Evolutionary conservation across 2,329 filamentous ascomycete species (phyloP).

Genomic region (Aspergillus hiratsukae): DNA sequence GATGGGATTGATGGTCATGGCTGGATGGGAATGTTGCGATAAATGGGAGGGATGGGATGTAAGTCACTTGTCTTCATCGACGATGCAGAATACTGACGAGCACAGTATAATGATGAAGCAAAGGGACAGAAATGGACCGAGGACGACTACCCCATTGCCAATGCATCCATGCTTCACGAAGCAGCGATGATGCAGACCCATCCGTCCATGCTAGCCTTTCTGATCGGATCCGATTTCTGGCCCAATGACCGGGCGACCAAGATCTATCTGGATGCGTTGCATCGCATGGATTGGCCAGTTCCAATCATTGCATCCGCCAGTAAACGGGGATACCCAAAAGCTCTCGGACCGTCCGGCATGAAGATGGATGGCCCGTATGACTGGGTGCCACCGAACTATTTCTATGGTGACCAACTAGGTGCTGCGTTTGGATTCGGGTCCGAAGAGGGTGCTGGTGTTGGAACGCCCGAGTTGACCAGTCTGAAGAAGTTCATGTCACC

Average conservation of each 20-base stretch:
- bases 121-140: slow-evolving; percentile 46
- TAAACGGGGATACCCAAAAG: slow-evolving; percentile 50
- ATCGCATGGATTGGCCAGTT: slow-evolving; percentile 50
- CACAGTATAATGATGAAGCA: slow-evolving; percentile 55
- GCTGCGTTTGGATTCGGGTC: slow-evolving; percentile 62
- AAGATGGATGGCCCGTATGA: slow-evolving; percentile 66
- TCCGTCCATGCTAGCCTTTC: slow-evolving; percentile 54
- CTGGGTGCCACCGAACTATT: slow-evolving; percentile 63
- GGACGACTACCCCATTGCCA: slow-evolving; percentile 53
- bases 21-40: slow-evolving; percentile 64
- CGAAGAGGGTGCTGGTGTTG: slow-evolving; percentile 59
- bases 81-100: neutral
- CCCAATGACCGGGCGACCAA: slow-evolving; percentile 54
- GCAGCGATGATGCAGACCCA: slow-evolving; percentile 57
- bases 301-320: slow-evolving; percentile 57
- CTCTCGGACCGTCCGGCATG: slow-evolving; percentile 55
- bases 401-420: slow-evolving; percentile 53
- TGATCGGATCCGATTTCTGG: slow-evolving; percentile 62
- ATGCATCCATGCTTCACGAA: slow-evolving; percentile 56
- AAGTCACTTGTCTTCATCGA: neutral
- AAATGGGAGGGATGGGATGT: slow-evolving; percentile 62
- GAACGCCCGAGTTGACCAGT: slow-evolving; percentile 55
- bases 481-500: slow-evolving; percentile 51
- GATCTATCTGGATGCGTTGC: slow-evolving; percentile 51
- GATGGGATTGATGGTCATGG: slow-evolving; percentile 58